A percentile compares a stretch with the other conserved stretches of the same genome.
Evolutionary conservation across 768 basidiomycete genomes (phyloP).

Genomic region (Lactifluus piperatus): DNA sequence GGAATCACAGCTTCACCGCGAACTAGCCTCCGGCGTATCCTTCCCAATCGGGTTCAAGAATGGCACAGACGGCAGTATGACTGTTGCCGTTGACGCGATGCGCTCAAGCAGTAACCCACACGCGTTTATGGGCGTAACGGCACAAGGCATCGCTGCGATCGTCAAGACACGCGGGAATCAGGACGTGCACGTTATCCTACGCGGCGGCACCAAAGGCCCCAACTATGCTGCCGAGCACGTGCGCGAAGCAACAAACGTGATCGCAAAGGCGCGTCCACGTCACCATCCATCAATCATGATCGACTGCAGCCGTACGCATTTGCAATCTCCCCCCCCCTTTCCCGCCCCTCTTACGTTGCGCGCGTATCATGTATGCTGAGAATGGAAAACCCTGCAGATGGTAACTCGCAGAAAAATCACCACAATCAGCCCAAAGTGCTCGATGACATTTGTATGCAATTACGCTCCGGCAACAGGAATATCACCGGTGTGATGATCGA

Average conservation of each 20-base stretch:
- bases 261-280: slow-evolving; percentile 52
- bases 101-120: slow-evolving; percentile 84
- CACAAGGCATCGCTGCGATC: slow-evolving; percentile 86
- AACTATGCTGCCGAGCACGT: slow-evolving; percentile 79
- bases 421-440: slow-evolving; percentile 83
- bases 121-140: slow-evolving; percentile 91
- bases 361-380: neutral
- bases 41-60: slow-evolving; percentile 99
- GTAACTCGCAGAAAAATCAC: slow-evolving; percentile 95
- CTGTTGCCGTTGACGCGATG: slow-evolving; percentile 96
- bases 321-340: neutral
- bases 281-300: slow-evolving; percentile 71
- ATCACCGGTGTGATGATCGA: slow-evolving; percentile 98
- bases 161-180: slow-evolving; percentile 65
- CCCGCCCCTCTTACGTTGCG: too few relatives aligned
- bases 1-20: slow-evolving; percentile 96
- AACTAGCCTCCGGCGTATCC: slow-evolving; percentile 90
- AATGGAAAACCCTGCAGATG: slow-evolving; percentile 45
- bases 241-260: slow-evolving; percentile 46
- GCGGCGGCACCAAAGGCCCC: slow-evolving; percentile 86
- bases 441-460: slow-evolving; percentile 62
- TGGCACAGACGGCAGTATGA: slow-evolving; percentile 87
- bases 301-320: slow-evolving; percentile 47
- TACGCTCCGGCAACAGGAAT: slow-evolving; percentile 53
- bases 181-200: slow-evolving; percentile 91